Base-by-base conservation (phyloP, 768 basidiomycete species). In the Pulveroboletus sp. region DNA sequence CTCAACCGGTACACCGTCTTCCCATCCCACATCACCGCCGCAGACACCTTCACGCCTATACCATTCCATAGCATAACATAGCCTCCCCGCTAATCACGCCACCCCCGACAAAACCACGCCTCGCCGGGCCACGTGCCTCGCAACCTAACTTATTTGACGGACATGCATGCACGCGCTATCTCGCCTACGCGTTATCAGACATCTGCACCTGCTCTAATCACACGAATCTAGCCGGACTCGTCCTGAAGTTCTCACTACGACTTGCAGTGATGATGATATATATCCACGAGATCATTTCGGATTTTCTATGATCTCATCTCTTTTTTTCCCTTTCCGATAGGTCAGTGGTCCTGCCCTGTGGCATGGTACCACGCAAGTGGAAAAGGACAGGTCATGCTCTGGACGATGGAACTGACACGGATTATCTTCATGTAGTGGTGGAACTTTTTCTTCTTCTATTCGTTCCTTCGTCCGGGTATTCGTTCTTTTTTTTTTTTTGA, bases 31-130 rank as follows among this genome's bases (percentile, higher is more conserved):
- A 1, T 54, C 61, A 45, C 57, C 69, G 41, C 68, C 68, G 9
- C 69, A 68, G 54, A 67, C 63, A 8, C 70, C 66, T 10, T 68
- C 66, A 5, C 63, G 60, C 35, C 58, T 69, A 50, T 68, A 67
- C 45, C 66, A 68, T 36, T 65, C 68, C 16, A 54, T 68, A 63
- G 65, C 68, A 60, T 68, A 68, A 40, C 45, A 37, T 40, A n/a
- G n/a, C n/a, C 16, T 16, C n/a, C 34, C 23, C 45, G 31, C 17
- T 63, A 61, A 58, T 65, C 36, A 23, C 23, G n/a, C 12, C 36
- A 14, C 47, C 38, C 32, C n/a, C 20, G 32, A 49, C 45, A 59
- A 65, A 66, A 49, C 3, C 47, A 47, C 51, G 24, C 37, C 23
- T 47, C 53, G 23, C 19, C 16, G 56, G 55, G 49, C 51, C 29